Conservation (phyloP, 257 asterid genomes). For the Solanum chmielewskii region DNA sequence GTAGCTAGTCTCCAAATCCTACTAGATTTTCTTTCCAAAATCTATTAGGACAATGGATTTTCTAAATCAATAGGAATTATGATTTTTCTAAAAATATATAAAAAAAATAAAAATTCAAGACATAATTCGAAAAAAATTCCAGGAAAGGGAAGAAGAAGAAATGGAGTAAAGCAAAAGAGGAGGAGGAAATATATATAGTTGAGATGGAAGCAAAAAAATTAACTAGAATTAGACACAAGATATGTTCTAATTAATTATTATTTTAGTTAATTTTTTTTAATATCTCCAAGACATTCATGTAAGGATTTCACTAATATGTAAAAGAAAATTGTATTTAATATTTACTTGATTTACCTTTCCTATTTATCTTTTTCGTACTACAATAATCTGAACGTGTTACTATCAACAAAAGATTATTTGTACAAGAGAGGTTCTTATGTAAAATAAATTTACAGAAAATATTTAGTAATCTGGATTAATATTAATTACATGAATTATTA, state of each 20-base stretch:
- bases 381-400: neutral
- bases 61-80: neutral
- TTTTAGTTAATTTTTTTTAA: neutral
- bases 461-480: neutral
- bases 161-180: neutral
- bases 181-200: neutral
- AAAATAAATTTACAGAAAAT: neutral
- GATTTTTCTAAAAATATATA: neutral
- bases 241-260: neutral
- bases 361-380: neutral
- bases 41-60: neutral
- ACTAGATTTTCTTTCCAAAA: neutral
- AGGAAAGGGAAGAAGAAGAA: neutral
- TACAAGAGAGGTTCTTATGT: neutral
- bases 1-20: neutral
- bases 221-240: neutral
- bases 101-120: neutral
- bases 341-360: neutral
- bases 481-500: neutral
- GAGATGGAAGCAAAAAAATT: neutral
- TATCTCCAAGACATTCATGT: neutral
- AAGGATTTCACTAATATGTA: neutral
- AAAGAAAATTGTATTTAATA: neutral
- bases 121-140: neutral
- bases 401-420: neutral